phyloP scores from a whole-genome alignment of 108 stramenopile genomes.

The Pelagomonas calceolata region DNA sequence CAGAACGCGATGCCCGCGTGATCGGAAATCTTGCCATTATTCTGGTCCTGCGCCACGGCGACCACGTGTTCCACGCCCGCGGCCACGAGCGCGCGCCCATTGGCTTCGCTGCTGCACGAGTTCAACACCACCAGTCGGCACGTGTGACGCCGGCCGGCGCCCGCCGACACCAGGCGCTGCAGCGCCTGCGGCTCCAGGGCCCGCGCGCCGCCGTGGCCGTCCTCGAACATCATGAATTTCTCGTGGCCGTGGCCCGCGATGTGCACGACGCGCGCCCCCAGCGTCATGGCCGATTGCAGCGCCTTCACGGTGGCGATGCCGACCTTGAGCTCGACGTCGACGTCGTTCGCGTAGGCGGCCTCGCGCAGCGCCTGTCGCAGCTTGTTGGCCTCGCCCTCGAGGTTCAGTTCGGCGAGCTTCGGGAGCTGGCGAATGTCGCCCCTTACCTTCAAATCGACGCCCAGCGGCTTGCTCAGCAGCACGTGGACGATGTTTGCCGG shows the following conservation, averaged over 20 bases:
- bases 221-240: not conserved
- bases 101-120: not conserved
- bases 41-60: not conserved
- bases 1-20: not conserved
- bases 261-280: not conserved
- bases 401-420: too few species aligned
- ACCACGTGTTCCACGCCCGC: conserved; percentile 3
- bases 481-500: too few species aligned
- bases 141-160: not conserved
- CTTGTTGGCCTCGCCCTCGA: not conserved
- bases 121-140: not conserved
- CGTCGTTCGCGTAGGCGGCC: not conserved
- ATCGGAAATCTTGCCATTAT: not conserved
- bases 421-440: too few species aligned
- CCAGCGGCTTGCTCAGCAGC: too few species aligned
- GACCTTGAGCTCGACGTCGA: not conserved
- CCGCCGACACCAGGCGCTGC: not conserved
- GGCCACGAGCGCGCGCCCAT: not conserved
- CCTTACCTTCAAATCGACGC: too few species aligned
- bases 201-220: not conserved
- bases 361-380: not conserved
- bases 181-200: not conserved
- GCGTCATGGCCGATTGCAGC: not conserved
- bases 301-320: not conserved
- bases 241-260: not conserved